Evolutionary conservation across 768 basidiomycete genomes (phyloP).

Genomic region (Dioszegia hungarica): DNA sequence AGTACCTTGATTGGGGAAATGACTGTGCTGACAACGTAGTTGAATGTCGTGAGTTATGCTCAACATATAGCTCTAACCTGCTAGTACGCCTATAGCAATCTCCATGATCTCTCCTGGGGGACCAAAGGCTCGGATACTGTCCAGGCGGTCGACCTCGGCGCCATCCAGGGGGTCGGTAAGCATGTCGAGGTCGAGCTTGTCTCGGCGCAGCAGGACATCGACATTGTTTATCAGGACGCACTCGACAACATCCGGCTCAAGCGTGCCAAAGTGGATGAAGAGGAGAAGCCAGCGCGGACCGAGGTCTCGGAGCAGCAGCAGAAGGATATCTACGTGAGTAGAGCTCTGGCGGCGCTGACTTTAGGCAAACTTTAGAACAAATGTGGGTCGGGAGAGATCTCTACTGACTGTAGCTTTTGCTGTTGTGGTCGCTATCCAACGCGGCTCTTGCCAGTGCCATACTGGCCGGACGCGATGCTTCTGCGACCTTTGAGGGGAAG

Average conservation of each 20-base stretch:
- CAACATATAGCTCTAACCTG: constrained; percentile 45
- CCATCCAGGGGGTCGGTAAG: constrained; percentile 65
- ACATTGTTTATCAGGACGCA: constrained; percentile 78
- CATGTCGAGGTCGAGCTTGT: constrained; percentile 84
- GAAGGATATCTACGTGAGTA: constrained; percentile 46
- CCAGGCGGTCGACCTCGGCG: constrained; percentile 69
- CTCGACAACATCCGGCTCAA: constrained; percentile 63
- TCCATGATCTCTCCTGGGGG: constrained; percentile 57
- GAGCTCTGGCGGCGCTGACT: constrained; percentile 29
- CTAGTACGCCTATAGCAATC: constrained; percentile 11
- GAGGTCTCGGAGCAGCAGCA: constrained; percentile 44
- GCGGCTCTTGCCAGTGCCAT: constrained; percentile 47
- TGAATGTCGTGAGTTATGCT: constrained; percentile 39
- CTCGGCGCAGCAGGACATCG: constrained; percentile 73
- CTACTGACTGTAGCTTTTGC: constrained; percentile 32
- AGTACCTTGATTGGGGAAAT: constrained; percentile 74
- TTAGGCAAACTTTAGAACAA: constrained; percentile 47
- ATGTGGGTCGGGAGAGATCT: constrained; percentile 19
- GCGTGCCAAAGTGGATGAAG: constrained; percentile 29
- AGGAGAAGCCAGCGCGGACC: constrained; percentile 13
- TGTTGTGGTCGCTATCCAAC: constrained; percentile 47
- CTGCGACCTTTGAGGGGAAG: constrained; percentile 25
- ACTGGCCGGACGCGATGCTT: constrained; percentile 33
- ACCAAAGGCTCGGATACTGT: constrained; percentile 81
- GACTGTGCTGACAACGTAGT: constrained; percentile 5